Percentiles rank a stretch among this genome's conserved stretches.
Evolutionary conservation across 441 rosid species (phyloP).

Genomic region (Syzygium syzygioides): DNA sequence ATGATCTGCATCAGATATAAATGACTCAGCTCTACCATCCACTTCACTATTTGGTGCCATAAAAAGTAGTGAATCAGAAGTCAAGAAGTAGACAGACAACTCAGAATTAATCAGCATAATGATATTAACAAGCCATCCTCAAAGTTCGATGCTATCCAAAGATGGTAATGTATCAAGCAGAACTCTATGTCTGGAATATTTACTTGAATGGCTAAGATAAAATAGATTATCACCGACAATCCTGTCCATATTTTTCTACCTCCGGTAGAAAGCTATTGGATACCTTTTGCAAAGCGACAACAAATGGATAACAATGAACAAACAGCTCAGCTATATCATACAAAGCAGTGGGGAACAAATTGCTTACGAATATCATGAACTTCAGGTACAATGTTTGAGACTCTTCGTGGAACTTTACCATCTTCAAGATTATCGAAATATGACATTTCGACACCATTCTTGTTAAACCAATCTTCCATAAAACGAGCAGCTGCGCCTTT

Average conservation of each 20-base stretch:
- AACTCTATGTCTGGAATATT: neutral
- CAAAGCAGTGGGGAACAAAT: neutral
- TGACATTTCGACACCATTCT: constrained; percentile 26
- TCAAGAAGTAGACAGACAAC: neutral
- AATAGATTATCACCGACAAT: neutral
- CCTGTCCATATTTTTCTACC: neutral
- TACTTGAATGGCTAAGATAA: neutral
- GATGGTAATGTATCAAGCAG: neutral
- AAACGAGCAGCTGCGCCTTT: constrained; percentile 94
- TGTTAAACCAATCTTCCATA: constrained; percentile 93
- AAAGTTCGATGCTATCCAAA: neutral
- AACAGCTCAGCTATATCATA: neutral
- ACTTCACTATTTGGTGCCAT: neutral
- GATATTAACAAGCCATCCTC: neutral
- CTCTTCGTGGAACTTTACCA: constrained; percentile 57
- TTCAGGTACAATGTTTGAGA: constrained; percentile 52
- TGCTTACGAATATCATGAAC: constrained; percentile 54
- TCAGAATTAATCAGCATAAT: neutral
- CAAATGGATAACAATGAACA: neutral
- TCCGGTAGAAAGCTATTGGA: neutral
- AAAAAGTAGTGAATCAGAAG: neutral
- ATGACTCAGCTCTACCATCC: neutral
- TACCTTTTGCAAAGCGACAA: neutral
- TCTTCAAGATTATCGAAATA: constrained; percentile 25
- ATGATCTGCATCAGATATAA: constrained; percentile 36